Base-by-base conservation (phyloP, 495 filamentous ascomycete genomes). In the Chaetomium tenue region DNA sequence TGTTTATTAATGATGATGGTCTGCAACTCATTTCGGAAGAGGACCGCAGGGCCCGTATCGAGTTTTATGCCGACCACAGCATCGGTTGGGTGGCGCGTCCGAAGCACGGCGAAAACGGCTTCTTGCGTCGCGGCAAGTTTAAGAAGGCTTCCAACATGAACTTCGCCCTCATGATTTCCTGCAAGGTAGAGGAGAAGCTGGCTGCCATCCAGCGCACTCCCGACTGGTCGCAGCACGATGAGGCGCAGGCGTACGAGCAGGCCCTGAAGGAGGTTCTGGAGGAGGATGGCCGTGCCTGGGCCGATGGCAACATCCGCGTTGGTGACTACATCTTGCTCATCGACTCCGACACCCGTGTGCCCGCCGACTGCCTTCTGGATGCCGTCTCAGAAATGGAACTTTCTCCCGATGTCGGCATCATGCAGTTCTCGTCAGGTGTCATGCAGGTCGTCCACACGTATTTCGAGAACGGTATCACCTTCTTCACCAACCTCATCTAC, bases 121-220 rank as follows among this genome's bases (percentile, higher is more conserved):
- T 89, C 69, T 30, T 77, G 51, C 80, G 87, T 44, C 83, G 80
- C 64, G 87, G 87, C 60, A 88, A 85, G 71, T 87, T 88, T 76
- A 88, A 87, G 81, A 87, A 92, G 83, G 89, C 89, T 13, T 90
- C 87, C 33, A 93, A 93, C 79, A 93, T 93, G 89, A 93, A 93
- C 77, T 93, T 83, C 66, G 89, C 82, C 12, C 78, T 93, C 40
- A 88, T 89, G 81, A 82, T 92, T 64, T 89, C 88, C 20, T 87
- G 84, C 75, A 86, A 86, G 63, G 87, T 92, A 0, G 89, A 93
- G 73, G 88, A 91, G 22, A 87, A 85, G 68, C 80, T 92, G 28
- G 75, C 74, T 8, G 54, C 72, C 26, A 77, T 87, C 69, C 75
- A 86, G 28, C 82, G 88, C 22, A 77, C 78, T 18, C 78, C 80